Base-by-base conservation (phyloP, 768 basidiomycete genomes). In the Tulasnella sp. region DNA sequence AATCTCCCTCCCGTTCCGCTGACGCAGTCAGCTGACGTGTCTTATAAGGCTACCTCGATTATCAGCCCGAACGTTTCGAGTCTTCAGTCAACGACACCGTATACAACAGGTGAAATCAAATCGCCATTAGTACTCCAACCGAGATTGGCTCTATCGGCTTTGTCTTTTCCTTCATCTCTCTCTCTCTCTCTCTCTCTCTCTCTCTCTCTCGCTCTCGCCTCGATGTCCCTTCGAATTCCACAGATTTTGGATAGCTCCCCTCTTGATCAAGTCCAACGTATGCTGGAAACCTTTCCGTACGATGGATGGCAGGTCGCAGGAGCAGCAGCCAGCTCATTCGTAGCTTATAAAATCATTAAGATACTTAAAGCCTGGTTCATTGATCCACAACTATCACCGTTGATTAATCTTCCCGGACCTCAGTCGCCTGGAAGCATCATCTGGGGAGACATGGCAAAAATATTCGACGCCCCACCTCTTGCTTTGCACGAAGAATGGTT, bases 401-500 rank as follows among this genome's bases (percentile, higher is more conserved):
- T 80, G 44, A 11, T 44, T 3, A 42, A 80, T 16, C 72, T 80
- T 31, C 79, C 79, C 9, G 79, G 79, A 1, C 79, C 79, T 11
- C 42, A 54, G 69, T 46, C 74, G 18, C 11, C 31, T 28, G 79
- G 48, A 22, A 80, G 72, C 22, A 20, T 74, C n/a, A 4, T 92
- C 16, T 90, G 84, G 77, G 91, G 91, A 9, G 88, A 91, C 82
- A 76, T 90, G 81, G 84, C 83, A 60, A 86, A 89, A 11, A 87
- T 92, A 5, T 85, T 84, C 82, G 83, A 88, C 5, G 87, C 86
- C 11, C 90, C 87, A 6, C 83, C 84, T 40, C 80, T 82, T 0
- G 79, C 85, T 8, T 80, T 89, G 4, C 85, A 89, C 28, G 88
- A 89, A 60, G 83, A 88, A 83, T 92, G 91, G 91, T 83, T 87